These are phyloP conservation scores for Aspergillus japonicus DNA, from an alignment of 2,329 filamentous ascomycete genomes.

Conservation along the genomic window DNA sequence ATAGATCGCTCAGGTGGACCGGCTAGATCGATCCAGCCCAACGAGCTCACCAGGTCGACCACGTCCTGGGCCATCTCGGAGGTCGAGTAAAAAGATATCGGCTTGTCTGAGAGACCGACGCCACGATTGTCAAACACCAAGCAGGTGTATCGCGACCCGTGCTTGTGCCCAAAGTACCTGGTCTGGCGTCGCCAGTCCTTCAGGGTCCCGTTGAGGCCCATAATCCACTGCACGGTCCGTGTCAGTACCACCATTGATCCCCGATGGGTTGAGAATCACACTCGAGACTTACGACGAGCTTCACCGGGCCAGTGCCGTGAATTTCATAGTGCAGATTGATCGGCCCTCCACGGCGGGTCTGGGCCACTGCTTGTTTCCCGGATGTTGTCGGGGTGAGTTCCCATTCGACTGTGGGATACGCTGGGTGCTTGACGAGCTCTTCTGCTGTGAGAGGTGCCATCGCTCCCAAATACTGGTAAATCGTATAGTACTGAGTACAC, in stretches of 20 bases:
- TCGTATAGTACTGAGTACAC: not conserved
- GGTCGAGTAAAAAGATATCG: constrained; percentile 74
- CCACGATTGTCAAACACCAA: constrained; percentile 83
- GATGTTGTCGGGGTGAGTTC: constrained; percentile 62
- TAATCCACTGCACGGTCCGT: constrained; percentile 61
- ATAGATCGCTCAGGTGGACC: constrained; percentile 47
- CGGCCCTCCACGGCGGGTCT: constrained; percentile 65
- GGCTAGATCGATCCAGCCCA: constrained; percentile 61
- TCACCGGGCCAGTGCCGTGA: constrained; percentile 70
- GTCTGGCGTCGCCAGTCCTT: constrained; percentile 81
- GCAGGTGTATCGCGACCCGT: constrained; percentile 66
- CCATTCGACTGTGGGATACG: constrained; percentile 32
- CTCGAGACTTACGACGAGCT: constrained; percentile 65
- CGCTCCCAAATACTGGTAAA: not conserved
- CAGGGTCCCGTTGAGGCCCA: constrained; percentile 71
- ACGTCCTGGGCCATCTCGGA: constrained; percentile 79
- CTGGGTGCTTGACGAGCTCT: constrained; percentile 34
- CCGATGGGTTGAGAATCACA: not conserved
- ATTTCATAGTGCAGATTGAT: constrained; percentile 75
- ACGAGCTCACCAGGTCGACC: constrained; percentile 65
- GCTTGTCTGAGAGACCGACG: constrained; percentile 77
- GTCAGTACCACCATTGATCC: not conserved
- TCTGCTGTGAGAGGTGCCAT: constrained; percentile 31
- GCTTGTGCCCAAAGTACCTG: constrained; percentile 73
- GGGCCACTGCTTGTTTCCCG: constrained; percentile 65